Base-by-base conservation (phyloP, 1,139 yeast genomes). In the Yamadazyma dushanensis region DNA sequence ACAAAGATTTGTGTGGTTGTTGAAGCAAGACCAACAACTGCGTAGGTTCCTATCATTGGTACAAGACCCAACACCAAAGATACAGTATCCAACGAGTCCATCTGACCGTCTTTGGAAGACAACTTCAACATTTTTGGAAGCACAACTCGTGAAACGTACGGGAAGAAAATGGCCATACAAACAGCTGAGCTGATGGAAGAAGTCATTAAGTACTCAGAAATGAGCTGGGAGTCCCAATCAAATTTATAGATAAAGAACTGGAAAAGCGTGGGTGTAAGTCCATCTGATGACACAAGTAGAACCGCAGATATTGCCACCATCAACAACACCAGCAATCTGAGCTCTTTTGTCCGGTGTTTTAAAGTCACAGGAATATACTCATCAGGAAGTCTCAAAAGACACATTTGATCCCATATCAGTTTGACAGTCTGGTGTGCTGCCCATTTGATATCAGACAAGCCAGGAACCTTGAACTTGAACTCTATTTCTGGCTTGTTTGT, bases 161-260 rank as follows among this genome's bases (percentile, higher is more conserved):
- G 74, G 2, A 69, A 56, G 5, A 66, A 30, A 5, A 66, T 41
- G 7, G 62, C 53, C 39, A 67, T 53, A 2, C 55, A 52, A 6
- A 60, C 28, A 1, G 70, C 68, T 32, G 59, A 53, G 5, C 74
- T 55, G 2, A 76, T 43, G 31, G 87, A 83, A 1, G 72, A 43
- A 1, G 72, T 39, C 0, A 90, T 76, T 37, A 85, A 55, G 41
- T 76, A 70, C 41, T 73, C 70, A 3, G 92, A 87, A 21, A 83
- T 59, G 32, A 74, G 74, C 5, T 65, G 71, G 15, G 85, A 71
- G 3, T 63, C 61, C 87, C 92, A 83, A 14, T 67, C 48, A 54
- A 78, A 85, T 28, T 51, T 55, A 51, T 69, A 78, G 23, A 82
- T 76, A 0, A 83, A 75, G 49, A 76, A 84, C 22, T 86, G 60